These are phyloP conservation scores for Coemansia sp. DNA, from an alignment of 192 early-diverging fungal species.

Conservation along the genomic window DNA sequence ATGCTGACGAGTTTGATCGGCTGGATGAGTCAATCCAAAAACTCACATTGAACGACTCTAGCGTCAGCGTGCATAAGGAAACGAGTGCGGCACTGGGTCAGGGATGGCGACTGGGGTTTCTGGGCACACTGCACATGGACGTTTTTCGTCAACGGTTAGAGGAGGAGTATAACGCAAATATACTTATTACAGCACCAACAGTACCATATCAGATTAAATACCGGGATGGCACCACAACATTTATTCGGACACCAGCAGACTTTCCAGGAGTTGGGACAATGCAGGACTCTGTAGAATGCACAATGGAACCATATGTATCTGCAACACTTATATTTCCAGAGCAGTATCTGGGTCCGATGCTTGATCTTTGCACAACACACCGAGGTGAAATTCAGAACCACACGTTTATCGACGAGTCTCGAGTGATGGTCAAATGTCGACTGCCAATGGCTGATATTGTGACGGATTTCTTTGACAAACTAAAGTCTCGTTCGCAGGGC, in stretches of 20 bases:
- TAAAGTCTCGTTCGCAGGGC: slow-evolving; percentile 88
- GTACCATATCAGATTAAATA: slow-evolving; percentile 76
- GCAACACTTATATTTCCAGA: slow-evolving; percentile 90
- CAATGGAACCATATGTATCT: slow-evolving; percentile 89
- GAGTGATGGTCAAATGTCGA: slow-evolving; percentile 82
- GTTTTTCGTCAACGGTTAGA: slow-evolving; percentile 93
- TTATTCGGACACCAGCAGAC: slow-evolving; percentile 83
- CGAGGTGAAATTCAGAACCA: slow-evolving; percentile 86
- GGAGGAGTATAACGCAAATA: slow-evolving; percentile 86
- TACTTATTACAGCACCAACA: slow-evolving; percentile 90
- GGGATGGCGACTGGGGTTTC: slow-evolving; percentile 92
- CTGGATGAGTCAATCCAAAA: slow-evolving; percentile 89
- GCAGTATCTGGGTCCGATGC: slow-evolving; percentile 71
- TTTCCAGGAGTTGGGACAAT: slow-evolving; percentile 80
- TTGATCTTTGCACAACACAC: slow-evolving; percentile 67
- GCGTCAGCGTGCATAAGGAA: slow-evolving; percentile 83
- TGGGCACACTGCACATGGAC: slow-evolving; percentile 98
- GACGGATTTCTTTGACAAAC: slow-evolving; percentile 91
- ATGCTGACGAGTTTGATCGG: slow-evolving; percentile 82
- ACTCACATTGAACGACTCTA: slow-evolving; percentile 93
- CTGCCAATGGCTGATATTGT: slow-evolving; percentile 93
- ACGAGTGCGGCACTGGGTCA: slow-evolving; percentile 86
- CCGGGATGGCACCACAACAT: slow-evolving; percentile 26
- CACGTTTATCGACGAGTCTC: slow-evolving; percentile 80
- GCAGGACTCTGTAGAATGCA: slow-evolving; percentile 60